Conservation (phyloP, 1,139 yeast species). For the Lodderomyces orthopsilosis region DNA sequence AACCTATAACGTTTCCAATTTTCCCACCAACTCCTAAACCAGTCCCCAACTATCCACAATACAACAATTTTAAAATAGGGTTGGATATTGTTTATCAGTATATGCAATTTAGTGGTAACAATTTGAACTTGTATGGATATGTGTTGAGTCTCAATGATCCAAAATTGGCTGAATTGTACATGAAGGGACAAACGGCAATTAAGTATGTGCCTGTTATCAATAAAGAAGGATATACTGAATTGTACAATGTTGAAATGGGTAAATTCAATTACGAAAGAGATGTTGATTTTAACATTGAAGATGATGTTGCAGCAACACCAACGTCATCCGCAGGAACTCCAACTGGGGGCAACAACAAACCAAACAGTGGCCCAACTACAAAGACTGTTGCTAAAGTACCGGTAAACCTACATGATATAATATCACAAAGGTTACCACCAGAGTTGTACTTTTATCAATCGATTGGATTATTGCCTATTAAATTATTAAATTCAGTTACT, state of each 20-base stretch:
- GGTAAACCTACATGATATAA: constrained; percentile 74
- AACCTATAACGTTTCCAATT: constrained; percentile 60
- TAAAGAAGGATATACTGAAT: constrained; percentile 65
- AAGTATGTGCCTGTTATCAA: constrained; percentile 67
- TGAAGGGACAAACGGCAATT: constrained; percentile 40
- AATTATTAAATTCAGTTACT: constrained; percentile 64
- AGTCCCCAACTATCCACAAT: constrained; percentile 41
- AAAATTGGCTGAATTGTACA: constrained; percentile 34
- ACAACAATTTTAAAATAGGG: constrained; percentile 43
- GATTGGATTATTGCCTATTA: constrained; percentile 68
- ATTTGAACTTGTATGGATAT: constrained; percentile 35
- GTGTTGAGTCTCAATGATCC: constrained; percentile 39
- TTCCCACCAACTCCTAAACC: constrained; percentile 54
- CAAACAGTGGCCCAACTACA: constrained; percentile 7
- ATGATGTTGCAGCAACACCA: constrained; percentile 5
- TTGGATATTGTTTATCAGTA: constrained; percentile 44
- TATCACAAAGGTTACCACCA: constrained; percentile 84
- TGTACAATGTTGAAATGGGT: constrained; percentile 43
- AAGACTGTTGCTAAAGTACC: constrained; percentile 48
- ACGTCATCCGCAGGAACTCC: background rate
- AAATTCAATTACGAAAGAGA: constrained; percentile 29
- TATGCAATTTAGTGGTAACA: constrained; percentile 24
- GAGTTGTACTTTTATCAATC: constrained; percentile 83
- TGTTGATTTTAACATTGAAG: constrained; percentile 18
- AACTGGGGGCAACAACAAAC: background rate